These are phyloP conservation scores for Spathaspora gorwiae DNA, from an alignment of 805 yeast species.

Conservation along the genomic window DNA sequence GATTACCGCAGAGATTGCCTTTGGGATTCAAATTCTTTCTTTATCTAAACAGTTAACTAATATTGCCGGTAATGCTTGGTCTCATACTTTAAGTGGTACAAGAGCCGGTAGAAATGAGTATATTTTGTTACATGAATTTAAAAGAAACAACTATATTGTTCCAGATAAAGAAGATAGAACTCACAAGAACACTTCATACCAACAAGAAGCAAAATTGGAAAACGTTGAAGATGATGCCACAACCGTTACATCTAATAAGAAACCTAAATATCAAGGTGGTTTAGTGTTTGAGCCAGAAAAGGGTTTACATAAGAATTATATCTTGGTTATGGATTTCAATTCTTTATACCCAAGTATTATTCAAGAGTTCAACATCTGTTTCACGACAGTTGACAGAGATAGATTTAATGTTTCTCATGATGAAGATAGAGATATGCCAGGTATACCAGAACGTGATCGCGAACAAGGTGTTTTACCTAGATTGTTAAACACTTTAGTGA, in stretches of 20 bases:
- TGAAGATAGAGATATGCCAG: constrained; percentile 63
- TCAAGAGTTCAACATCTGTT: constrained; percentile 95
- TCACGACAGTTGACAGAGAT: constrained; percentile 84
- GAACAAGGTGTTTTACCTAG: constrained; percentile 82
- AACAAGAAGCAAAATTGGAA: constrained; percentile 30
- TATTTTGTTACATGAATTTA: constrained; percentile 87
- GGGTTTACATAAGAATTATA: constrained; percentile 84
- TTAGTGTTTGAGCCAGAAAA: constrained; percentile 94
- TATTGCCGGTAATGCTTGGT: constrained; percentile 96
- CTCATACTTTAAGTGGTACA: constrained; percentile 89
- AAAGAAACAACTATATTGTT: constrained; percentile 70
- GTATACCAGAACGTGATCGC: constrained; percentile 54
- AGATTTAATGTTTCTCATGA: constrained; percentile 35
- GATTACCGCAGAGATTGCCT: constrained; percentile 73
- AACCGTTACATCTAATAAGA: constrained; percentile 50
- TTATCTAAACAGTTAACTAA: constrained; percentile 87
- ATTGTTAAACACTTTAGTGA: constrained; percentile 75
- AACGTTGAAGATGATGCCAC: constrained; percentile 43
- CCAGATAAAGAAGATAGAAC: constrained; percentile 71
- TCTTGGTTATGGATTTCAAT: constrained; percentile 96
- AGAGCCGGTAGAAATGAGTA: constrained; percentile 94
- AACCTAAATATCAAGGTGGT: constrained; percentile 86
- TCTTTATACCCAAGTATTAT: constrained; percentile 95
- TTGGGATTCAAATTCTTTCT: constrained; percentile 79
- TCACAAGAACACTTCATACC: constrained; percentile 33